These are phyloP conservation scores for Pythium coloratum DNA, from an alignment of 352 stramenopile species.

Conservation along the genomic window DNA sequence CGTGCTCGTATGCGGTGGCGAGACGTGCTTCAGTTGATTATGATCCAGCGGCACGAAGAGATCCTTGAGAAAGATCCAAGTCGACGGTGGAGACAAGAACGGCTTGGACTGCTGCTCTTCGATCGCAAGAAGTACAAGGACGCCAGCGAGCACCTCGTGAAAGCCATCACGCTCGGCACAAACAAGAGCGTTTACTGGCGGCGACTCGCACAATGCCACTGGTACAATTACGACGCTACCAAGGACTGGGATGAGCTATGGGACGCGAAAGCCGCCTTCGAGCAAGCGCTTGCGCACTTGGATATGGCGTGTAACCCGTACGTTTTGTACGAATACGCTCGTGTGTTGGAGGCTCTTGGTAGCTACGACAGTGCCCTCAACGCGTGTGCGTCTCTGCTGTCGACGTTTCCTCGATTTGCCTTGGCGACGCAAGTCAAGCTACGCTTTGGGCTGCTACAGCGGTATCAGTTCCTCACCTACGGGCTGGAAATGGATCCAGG, in stretches of 20 bases:
- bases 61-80: slow-evolving; percentile 58
- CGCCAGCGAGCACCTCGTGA: slow-evolving; percentile 45
- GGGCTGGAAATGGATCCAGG: slow-evolving; percentile 9
- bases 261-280: slow-evolving; percentile 55
- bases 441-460: slow-evolving; percentile 56
- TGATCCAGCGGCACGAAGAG: slow-evolving; percentile 59
- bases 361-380: slow-evolving; percentile 48
- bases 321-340: slow-evolving; percentile 51
- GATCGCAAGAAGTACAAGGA: slow-evolving; percentile 37
- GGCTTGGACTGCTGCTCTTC: slow-evolving; percentile 58
- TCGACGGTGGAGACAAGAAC: slow-evolving; percentile 65
- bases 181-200: slow-evolving; percentile 50
- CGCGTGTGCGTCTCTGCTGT: slow-evolving; percentile 47
- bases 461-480: slow-evolving; percentile 47
- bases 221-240: slow-evolving; percentile 39
- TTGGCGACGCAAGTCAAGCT: slow-evolving; percentile 39
- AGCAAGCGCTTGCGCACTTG: slow-evolving; percentile 51
- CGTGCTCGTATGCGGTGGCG: slow-evolving; percentile 37
- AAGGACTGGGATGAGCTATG: slow-evolving; percentile 65
- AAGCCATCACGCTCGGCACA: slow-evolving; percentile 50
- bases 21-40: slow-evolving; percentile 40
- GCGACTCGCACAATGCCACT: slow-evolving; percentile 57
- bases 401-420: slow-evolving; percentile 56
- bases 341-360: slow-evolving; percentile 50
- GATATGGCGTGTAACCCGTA: slow-evolving; percentile 52